Evolutionary conservation across 2,329 filamentous ascomycete genomes (phyloP), one percentile per base, ranked within the genome.

Genomic region (Drechmeria coniospora): DNA sequence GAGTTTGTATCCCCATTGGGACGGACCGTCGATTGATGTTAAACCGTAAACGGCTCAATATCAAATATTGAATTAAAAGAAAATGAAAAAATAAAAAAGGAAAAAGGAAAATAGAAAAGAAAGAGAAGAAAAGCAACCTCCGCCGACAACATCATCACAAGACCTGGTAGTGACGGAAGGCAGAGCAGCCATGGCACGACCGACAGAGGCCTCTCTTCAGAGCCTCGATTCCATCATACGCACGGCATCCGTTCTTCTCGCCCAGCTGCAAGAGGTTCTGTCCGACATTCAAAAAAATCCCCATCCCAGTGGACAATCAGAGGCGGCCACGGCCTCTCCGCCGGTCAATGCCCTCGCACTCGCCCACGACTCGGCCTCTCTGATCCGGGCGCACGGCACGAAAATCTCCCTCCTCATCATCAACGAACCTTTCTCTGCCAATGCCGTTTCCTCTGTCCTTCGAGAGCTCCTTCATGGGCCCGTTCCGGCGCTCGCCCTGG

Each of bases 351-450:
- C 73, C 8, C 65, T 93, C 15, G 56, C 71, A 10, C 64, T 87
- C 32, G 71, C 86, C 19, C 67, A 69, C 41, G 77, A 86, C 42
- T 68, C 79, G 0, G 69, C 81, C 1, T 68, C 65, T 15, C 63
- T 92, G 5, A 70, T 93, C 33, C 75, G 72, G 47, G 81, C 84
- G 0, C 83, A 94, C 46, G 70, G 76, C 2, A 93, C 84, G 5
- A 93, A 92, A 36, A 64, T 94, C 15, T 87, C 81, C 0, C 74
- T 94, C 1, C 67, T 95, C 9, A 69, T 90, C 2, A 79, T 92
- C 44, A 93, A 81, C 44, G 68, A 81, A 12, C 86, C 87, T 1
- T 92, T 92, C 40, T 90, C 84, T 0, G 74, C 81, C 0, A 74
- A 75, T 1, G 86, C 82, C 5, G 63, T 92, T 19, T 57, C 54